These are phyloP conservation scores for Raphanus hybrid DNA, from an alignment of 441 rosid genomes.

Conservation along the genomic window DNA sequence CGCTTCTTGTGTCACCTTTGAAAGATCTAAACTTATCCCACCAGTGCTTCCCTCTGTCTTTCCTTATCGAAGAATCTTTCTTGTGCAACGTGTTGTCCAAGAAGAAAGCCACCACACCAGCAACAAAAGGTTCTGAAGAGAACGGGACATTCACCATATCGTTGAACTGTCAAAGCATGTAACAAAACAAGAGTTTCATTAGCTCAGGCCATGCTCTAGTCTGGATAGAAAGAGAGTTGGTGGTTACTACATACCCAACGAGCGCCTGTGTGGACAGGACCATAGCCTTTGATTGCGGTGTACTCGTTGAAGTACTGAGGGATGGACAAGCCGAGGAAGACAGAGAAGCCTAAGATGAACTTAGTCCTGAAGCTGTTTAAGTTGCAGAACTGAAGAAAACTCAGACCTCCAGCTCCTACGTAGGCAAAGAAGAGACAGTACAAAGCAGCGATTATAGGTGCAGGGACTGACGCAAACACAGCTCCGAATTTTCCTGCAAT, in stretches of 20 bases:
- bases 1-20: slow-evolving; percentile 60
- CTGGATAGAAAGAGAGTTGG: no score
- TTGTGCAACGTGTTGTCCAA: slow-evolving; percentile 64
- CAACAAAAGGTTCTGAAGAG: slow-evolving; percentile 85
- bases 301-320: slow-evolving; percentile 96
- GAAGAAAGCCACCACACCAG: slow-evolving; percentile 70
- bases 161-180: slow-evolving; percentile 51
- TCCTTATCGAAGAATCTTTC: slow-evolving; percentile 64
- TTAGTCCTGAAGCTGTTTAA: slow-evolving; percentile 81
- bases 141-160: slow-evolving; percentile 89
- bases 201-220: no score
- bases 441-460: slow-evolving; percentile 81
- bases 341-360: slow-evolving; percentile 77
- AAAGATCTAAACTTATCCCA: slow-evolving; percentile 68
- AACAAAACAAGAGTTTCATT: no score
- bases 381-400: slow-evolving; percentile 81
- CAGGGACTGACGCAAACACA: slow-evolving; percentile 90
- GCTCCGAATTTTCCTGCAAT: slow-evolving; percentile 90
- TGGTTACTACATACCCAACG: slow-evolving; percentile 64
- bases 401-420: slow-evolving; percentile 71
- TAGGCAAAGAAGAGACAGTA: slow-evolving; percentile 93
- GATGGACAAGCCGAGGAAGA: slow-evolving; percentile 87
- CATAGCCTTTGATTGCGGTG: slow-evolving; percentile 77
- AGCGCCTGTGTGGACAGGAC: slow-evolving; percentile 86
- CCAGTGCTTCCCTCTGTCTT: slow-evolving; percentile 79